phyloP scores from a whole-genome alignment of 2,329 filamentous ascomycete genomes.

The Neonectria ditissima region DNA sequence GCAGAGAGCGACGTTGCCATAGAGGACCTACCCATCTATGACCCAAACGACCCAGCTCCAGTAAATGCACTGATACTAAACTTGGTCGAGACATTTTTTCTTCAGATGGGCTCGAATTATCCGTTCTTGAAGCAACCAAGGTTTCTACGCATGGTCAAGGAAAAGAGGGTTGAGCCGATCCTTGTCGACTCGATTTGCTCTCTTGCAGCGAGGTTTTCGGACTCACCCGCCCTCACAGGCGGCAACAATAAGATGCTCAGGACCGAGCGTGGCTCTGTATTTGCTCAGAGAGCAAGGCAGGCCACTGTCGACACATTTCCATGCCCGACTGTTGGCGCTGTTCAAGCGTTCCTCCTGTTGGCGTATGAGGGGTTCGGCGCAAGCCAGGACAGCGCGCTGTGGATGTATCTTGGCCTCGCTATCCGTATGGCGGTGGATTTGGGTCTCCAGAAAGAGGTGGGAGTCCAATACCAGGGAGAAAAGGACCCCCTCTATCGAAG shows the following conservation, averaged over 20 bases:
- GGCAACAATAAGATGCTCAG: slow-evolving; percentile 61
- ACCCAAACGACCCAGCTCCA: slow-evolving; percentile 75
- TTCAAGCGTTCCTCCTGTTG: slow-evolving; percentile 85
- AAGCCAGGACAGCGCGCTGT: slow-evolving; percentile 87
- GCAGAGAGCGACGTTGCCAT: slow-evolving; percentile 57
- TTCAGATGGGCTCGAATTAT: slow-evolving; percentile 85
- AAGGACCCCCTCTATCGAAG: slow-evolving; percentile 63
- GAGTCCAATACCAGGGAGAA: slow-evolving; percentile 71
- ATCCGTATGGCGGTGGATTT: slow-evolving; percentile 86
- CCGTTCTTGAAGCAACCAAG: slow-evolving; percentile 81
- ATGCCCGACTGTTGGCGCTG: slow-evolving; percentile 84
- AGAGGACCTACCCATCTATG: slow-evolving; percentile 78
- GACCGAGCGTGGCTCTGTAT: slow-evolving; percentile 80
- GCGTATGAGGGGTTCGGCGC: slow-evolving; percentile 92
- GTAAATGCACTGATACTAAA: slow-evolving; percentile 81
- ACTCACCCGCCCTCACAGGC: slow-evolving; percentile 62
- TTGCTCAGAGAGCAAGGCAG: slow-evolving; percentile 85
- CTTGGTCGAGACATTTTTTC: slow-evolving; percentile 84
- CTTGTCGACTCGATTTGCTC: slow-evolving; percentile 89
- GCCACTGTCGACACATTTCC: slow-evolving; percentile 85
- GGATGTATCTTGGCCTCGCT: slow-evolving; percentile 92
- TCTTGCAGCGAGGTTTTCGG: slow-evolving; percentile 83
- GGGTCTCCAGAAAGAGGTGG: slow-evolving; percentile 84
- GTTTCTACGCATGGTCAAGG: slow-evolving; percentile 80
- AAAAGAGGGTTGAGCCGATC: slow-evolving; percentile 85